phyloP scores from a whole-genome alignment of 768 basidiomycete genomes.

The Russula earlei region DNA sequence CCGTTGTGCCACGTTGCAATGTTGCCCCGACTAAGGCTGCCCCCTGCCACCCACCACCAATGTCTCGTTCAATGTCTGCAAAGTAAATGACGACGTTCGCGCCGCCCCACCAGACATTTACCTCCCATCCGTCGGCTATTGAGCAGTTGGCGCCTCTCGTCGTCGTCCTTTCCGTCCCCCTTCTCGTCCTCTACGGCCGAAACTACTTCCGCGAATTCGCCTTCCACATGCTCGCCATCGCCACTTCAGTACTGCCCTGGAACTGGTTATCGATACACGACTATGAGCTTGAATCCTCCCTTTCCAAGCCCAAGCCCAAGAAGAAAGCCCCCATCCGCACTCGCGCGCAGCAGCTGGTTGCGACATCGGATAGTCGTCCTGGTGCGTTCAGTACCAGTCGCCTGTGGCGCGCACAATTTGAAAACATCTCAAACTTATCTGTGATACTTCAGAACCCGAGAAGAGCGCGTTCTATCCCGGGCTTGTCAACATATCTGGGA shows the following conservation, averaged over 20 bases:
- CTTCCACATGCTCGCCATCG: slow-evolving; percentile 48
- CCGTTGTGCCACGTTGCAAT: neutral
- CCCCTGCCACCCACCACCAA: neutral
- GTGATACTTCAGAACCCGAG: neutral
- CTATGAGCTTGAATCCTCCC: slow-evolving; percentile 11
- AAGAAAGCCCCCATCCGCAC: slow-evolving; percentile 40
- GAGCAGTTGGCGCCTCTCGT: slow-evolving; percentile 51
- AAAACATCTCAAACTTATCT: neutral
- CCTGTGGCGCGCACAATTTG: neutral
- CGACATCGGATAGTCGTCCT: slow-evolving; percentile 28
- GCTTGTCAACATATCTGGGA: slow-evolving; percentile 91
- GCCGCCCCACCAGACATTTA: neutral
- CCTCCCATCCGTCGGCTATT: slow-evolving; percentile 25
- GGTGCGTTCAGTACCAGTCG: slow-evolving; percentile 23
- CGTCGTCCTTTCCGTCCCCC: slow-evolving; percentile 38
- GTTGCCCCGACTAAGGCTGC: too few relatives aligned
- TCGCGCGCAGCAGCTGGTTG: slow-evolving; percentile 46
- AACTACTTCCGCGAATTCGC: slow-evolving; percentile 24
- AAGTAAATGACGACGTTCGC: slow-evolving; percentile 11
- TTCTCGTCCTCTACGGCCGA: slow-evolving; percentile 27
- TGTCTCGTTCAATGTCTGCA: neutral
- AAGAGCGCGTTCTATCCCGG: slow-evolving; percentile 65
- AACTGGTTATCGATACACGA: slow-evolving; percentile 39
- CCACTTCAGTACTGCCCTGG: slow-evolving; percentile 54
- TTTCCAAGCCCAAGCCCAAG: slow-evolving; percentile 37